phyloP scores from a whole-genome alignment of 345 rosid species.

The Noccaea bulbosa region DNA sequence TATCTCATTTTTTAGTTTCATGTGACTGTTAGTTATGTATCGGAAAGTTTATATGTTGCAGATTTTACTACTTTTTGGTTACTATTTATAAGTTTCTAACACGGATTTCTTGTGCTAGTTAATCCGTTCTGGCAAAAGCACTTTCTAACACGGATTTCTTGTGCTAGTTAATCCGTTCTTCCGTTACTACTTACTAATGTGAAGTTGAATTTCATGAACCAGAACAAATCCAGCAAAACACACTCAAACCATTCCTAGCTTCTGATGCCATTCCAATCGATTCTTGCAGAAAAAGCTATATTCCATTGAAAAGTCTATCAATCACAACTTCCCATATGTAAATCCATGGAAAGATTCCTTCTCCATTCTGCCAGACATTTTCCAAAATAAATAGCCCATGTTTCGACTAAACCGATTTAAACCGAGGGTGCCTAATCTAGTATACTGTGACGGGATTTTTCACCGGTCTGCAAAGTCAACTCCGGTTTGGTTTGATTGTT shows the following conservation, averaged over 20 bases:
- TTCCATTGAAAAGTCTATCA: neutral
- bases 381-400: neutral
- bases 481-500: neutral
- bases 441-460: neutral
- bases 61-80: neutral
- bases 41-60: neutral
- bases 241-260: neutral
- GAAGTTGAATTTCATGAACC: neutral
- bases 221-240: neutral
- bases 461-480: conserved; percentile 22
- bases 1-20: conserved; percentile 3
- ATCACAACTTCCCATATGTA: neutral
- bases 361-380: neutral
- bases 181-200: neutral
- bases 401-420: neutral
- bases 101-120: too few species aligned
- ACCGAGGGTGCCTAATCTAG: neutral
- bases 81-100: neutral
- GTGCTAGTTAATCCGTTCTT: neutral
- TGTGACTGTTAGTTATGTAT: conserved; percentile 6
- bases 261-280: neutral
- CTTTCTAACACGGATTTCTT: neutral
- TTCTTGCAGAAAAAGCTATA: neutral
- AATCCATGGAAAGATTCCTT: neutral
- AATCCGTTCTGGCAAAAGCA: neutral